phyloP scores from a whole-genome alignment of 2,329 filamentous ascomycete genomes.

The Coniochaeta pulveracea region DNA sequence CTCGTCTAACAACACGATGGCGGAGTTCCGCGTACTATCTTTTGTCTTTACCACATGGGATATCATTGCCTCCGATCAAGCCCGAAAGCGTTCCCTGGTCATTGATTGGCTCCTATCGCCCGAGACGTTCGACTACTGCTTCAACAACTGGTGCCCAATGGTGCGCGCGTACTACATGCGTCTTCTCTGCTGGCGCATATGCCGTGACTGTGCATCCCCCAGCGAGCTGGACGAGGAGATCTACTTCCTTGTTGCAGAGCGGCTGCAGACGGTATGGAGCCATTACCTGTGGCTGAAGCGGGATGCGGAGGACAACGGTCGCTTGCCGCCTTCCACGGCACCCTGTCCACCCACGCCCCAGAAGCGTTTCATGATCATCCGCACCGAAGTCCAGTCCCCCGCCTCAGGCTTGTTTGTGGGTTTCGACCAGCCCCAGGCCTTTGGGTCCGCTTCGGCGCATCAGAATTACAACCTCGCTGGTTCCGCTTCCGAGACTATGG shows the following conservation, averaged over 20 bases:
- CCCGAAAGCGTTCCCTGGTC: conserved; percentile 60
- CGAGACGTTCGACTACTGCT: conserved; percentile 66
- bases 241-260: conserved; percentile 53
- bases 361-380: conserved; percentile 78
- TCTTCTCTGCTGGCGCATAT: conserved; percentile 79
- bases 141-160: conserved; percentile 95
- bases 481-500: no score
- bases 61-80: conserved; percentile 46
- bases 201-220: conserved; percentile 51
- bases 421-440: conserved; percentile 26
- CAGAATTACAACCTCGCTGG: no score
- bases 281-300: conserved; percentile 69
- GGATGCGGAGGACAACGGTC: conserved; percentile 44
- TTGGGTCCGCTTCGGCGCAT: no score
- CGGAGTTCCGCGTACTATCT: conserved; percentile 73
- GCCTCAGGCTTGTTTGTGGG: conserved; percentile 36
- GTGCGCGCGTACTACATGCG: conserved; percentile 89
- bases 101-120: conserved; percentile 65
- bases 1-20: conserved; percentile 77
- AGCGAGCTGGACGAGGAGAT: conserved; percentile 56
- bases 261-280: conserved; percentile 64
- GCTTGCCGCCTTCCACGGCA: conserved; percentile 56
- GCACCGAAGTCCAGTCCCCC: conserved; percentile 51
- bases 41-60: conserved; percentile 77
- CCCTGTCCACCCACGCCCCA: conserved; percentile 80